Evolutionary conservation across 2,329 filamentous ascomycete genomes (phyloP).

Genomic region (Arthrobotrys sphaeroides): DNA sequence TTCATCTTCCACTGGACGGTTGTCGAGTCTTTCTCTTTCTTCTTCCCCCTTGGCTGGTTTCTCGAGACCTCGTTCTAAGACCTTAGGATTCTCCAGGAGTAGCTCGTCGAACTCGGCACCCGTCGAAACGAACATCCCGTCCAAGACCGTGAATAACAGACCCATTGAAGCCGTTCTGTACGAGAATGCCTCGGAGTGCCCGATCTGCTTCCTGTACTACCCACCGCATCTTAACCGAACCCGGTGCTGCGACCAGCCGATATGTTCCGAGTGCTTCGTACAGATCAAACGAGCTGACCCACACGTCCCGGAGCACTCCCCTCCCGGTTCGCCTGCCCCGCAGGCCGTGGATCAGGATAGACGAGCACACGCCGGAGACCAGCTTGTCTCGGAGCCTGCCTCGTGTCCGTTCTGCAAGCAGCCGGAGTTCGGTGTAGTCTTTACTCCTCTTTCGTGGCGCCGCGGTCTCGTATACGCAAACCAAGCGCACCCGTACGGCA

Average conservation of each 20-base stretch:
- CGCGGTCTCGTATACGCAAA: constrained; percentile 80
- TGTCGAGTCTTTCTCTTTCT: constrained; percentile 66
- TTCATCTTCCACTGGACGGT: constrained; percentile 63
- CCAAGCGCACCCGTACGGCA: constrained; percentile 85
- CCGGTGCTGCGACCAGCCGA: constrained; percentile 91
- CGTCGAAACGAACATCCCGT: constrained; percentile 56
- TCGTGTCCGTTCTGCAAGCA: constrained; percentile 95
- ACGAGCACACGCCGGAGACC: constrained; percentile 63
- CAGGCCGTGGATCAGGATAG: constrained; percentile 61
- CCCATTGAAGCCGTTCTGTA: constrained; percentile 92
- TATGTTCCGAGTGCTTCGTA: constrained; percentile 98
- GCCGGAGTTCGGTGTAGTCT: constrained; percentile 95
- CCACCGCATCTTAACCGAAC: constrained; percentile 94
- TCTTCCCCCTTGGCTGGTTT: constrained; percentile 53
- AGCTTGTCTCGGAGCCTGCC: constrained; percentile 88
- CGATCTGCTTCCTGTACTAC: constrained; percentile 96
- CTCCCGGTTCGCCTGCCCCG: constrained; percentile 60
- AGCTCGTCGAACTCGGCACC: constrained; percentile 54
- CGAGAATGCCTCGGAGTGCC: constrained; percentile 88
- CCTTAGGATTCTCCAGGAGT: constrained; percentile 76
- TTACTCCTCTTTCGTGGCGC: constrained; percentile 86
- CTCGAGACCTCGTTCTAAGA: constrained; percentile 87
- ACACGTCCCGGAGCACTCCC: constrained; percentile 79
- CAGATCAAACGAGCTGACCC: constrained; percentile 96
- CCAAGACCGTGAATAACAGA: constrained; percentile 75